phyloP scores from a whole-genome alignment of 1,284 basidiomycete species.

The Rhodotorula sp. region DNA sequence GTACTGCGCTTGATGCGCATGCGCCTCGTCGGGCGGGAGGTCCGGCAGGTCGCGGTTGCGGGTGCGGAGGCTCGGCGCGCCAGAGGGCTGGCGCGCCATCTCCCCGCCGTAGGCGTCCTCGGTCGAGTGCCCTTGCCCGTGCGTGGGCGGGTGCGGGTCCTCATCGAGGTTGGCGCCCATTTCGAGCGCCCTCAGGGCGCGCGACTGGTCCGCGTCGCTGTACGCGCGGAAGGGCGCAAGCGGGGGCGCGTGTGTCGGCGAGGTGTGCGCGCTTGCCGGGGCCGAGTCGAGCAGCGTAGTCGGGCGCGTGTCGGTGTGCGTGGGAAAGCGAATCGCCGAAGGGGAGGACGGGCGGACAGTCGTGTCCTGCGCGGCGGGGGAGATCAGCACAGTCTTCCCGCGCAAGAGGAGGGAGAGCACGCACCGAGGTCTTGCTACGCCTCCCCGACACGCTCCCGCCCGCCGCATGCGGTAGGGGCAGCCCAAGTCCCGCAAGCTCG shows the following conservation, averaged over 20 bases:
- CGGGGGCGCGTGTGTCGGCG: slow-evolving; percentile 8
- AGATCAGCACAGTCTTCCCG: not conserved
- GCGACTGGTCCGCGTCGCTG: slow-evolving; percentile 6
- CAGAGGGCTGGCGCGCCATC: not conserved
- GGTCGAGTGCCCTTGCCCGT: not conserved
- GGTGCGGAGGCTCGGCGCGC: not conserved
- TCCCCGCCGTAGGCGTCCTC: not conserved
- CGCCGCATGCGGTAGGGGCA: not conserved
- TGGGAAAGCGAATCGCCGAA: slow-evolving; percentile 8
- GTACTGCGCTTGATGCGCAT: not conserved
- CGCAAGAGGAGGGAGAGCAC: not conserved
- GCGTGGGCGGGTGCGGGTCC: not conserved
- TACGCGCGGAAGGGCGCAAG: not conserved
- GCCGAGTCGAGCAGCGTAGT: slow-evolving; percentile 14
- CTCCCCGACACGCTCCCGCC: not conserved
- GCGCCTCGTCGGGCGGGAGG: not conserved
- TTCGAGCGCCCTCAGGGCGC: slow-evolving; percentile 17
- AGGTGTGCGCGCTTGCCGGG: slow-evolving; percentile 6
- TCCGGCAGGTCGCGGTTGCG: slow-evolving; percentile 3
- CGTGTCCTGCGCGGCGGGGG: slow-evolving; percentile 4
- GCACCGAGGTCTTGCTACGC: slow-evolving; percentile 6
- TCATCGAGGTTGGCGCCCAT: slow-evolving; percentile 24
- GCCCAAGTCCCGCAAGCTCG: slow-evolving; percentile 9
- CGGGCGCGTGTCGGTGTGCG: not conserved
- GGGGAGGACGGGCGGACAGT: slow-evolving; percentile 6